Evolutionary conservation across 768 basidiomycete species (phyloP).

Genomic region (Sporobolomyces roseus): DNA sequence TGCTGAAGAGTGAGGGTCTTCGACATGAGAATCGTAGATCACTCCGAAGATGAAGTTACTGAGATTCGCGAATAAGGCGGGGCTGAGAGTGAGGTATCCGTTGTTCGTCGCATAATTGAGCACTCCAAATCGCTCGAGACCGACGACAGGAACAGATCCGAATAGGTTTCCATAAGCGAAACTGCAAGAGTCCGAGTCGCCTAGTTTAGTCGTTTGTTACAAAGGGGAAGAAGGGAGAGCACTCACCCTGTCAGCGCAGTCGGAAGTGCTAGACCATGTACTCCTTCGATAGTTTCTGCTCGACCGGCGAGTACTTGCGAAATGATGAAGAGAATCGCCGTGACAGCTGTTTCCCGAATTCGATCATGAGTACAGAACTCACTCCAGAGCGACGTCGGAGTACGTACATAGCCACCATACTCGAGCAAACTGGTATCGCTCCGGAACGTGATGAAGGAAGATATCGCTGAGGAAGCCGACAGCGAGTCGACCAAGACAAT

Average conservation of each 20-base stretch:
- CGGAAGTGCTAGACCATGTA: slow-evolving; percentile 19
- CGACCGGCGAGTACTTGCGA: slow-evolving; percentile 23
- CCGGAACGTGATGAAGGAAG: slow-evolving; percentile 18
- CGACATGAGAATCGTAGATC: slow-evolving; percentile 36
- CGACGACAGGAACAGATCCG: slow-evolving; percentile 18
- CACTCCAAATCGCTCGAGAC: slow-evolving; percentile 35
- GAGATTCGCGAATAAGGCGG: slow-evolving; percentile 15
- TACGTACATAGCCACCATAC: slow-evolving; percentile 35
- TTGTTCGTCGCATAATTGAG: slow-evolving; percentile 13
- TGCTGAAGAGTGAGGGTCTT: neutral
- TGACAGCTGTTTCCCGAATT: slow-evolving; percentile 1
- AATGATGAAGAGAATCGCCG: slow-evolving; percentile 20
- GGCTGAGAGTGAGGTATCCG: slow-evolving; percentile 8
- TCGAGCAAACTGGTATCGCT: slow-evolving; percentile 14
- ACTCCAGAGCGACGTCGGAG: neutral
- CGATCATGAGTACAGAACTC: neutral
- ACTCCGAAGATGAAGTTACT: slow-evolving; percentile 24
- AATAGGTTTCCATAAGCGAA: slow-evolving; percentile 34
- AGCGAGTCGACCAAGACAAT: slow-evolving; percentile 31
- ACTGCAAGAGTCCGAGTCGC: neutral
- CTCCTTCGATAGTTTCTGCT: neutral
- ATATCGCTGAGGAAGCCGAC: slow-evolving; percentile 23
- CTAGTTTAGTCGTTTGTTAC: neutral
- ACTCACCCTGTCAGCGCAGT: slow-evolving; percentile 14
- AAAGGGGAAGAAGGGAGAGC: neutral